Percentiles rank a stretch among this genome's conserved stretches.
Conservation (phyloP, 371 early-diverging fungal species). For the Rhizopus microsporus region DNA sequence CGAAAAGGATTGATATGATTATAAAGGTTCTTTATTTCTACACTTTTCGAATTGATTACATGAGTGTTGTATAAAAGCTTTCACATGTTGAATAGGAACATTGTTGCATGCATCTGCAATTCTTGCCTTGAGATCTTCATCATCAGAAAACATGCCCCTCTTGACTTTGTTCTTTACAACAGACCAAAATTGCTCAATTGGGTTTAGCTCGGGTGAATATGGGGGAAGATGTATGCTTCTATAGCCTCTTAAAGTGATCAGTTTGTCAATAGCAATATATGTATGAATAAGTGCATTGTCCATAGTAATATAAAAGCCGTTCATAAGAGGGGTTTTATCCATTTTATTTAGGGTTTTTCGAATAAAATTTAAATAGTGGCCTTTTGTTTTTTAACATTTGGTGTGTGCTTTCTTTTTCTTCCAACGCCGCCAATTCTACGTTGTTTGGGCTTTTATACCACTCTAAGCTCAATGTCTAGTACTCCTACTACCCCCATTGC, state of each 20-base stretch:
- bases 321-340: conserved; percentile 15
- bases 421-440: not conserved
- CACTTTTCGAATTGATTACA: conserved; percentile 18
- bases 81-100: conserved; percentile 12
- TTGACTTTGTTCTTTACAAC: not conserved
- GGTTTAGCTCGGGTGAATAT: conserved; percentile 11
- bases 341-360: conserved; percentile 11
- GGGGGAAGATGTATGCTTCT: conserved; percentile 12
- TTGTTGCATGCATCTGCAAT: too few relatives aligned
- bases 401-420: conserved; percentile 1
- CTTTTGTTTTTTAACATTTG: conserved; percentile 5
- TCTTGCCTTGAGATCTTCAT: too few relatives aligned
- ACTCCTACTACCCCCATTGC: too few relatives aligned
- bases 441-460: too few relatives aligned
- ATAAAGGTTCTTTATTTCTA: conserved; percentile 14
- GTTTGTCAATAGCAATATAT: conserved; percentile 3
- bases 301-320: not conserved
- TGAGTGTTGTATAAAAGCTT: conserved; percentile 13
- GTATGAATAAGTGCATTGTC: conserved; percentile 3
- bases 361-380: conserved; percentile 15
- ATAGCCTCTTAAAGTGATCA: conserved; percentile 11
- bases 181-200: conserved; percentile 10
- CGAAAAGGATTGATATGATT: conserved; percentile 12
- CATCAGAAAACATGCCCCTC: too few relatives aligned
- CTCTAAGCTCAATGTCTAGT: too few relatives aligned